Base-by-base conservation (phyloP, 176 grass and related monocot species). In the Guadua angustifolia region DNA sequence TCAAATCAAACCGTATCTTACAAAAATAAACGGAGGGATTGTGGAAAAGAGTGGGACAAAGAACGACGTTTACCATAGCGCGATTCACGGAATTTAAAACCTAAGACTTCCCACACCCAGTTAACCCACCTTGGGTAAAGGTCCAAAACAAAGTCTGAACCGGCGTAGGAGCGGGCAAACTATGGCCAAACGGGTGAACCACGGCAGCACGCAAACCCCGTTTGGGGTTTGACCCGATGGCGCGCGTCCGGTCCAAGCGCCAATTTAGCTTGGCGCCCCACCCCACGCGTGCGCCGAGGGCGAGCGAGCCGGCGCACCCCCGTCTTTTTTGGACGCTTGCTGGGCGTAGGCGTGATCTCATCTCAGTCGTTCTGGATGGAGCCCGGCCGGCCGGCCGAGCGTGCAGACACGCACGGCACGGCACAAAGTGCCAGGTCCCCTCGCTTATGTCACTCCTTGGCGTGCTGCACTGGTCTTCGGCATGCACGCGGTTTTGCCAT, bases 361-460 rank as follows among this genome's bases (percentile, higher is more conserved):
- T 66, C 44, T 42, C 21, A 44, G 63, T 69, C 39, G 61, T 12
- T 13, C 17, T n/a, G 61, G 52, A 18, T 38, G 16, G 59, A 17
- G 38, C 16, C 49, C 15, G 53, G 81, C 66, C 81, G 75, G 88
- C 87, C 88, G 88, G 83, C 82, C 71, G 8, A 11, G 53, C 65
- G 44, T 9, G 39, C 26, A n/a, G 62, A 66, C 69, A 58, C 75
- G 84, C 42, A 52, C 25, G 65, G 75, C 38, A 74, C 62, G 42
- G 32, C 79, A 17, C 81, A 53, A 29, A 51, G 14, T 19, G 60
- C 87, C 77, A 61, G 60, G 61, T 83, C 75, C 66, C 71, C 15
- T 1, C 8, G 21, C 24, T 7, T 43, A 79, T 42, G 75, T 53
- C 79, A 77, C 0, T 43, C 60, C 5, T 21, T 64, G 24, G 33